Evolutionary conservation across 306 rosid species (phyloP).

Genomic region (Quercus cerris): DNA sequence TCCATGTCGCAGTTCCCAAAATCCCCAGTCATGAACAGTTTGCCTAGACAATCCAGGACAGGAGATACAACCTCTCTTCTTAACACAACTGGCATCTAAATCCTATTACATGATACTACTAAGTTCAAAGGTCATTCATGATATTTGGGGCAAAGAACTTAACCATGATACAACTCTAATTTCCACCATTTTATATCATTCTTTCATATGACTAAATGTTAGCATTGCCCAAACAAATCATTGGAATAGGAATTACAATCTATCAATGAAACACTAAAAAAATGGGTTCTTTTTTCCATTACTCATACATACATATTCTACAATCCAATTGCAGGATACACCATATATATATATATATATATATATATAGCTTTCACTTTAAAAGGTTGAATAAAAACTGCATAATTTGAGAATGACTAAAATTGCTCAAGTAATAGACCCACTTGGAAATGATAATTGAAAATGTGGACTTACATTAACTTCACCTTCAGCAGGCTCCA

Average conservation of each 20-base stretch:
- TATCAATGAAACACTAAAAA: background rate
- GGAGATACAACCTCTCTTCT: background rate
- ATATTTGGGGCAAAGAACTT: background rate
- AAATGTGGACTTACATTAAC: constrained; percentile 47
- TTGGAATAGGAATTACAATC: background rate
- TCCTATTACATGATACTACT: background rate
- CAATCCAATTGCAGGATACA: background rate
- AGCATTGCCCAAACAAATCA: background rate
- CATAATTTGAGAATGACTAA: background rate
- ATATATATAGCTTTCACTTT: background rate
- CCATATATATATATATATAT: background rate
- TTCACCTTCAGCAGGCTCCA: constrained; percentile 80
- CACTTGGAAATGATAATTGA: background rate
- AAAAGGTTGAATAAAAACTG: background rate
- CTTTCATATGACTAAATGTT: background rate
- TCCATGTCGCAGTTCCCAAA: background rate
- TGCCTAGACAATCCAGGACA: too few relatives aligned
- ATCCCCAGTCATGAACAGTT: too few relatives aligned
- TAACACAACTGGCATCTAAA: background rate
- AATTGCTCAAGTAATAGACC: background rate
- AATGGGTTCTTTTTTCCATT: background rate
- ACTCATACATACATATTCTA: background rate
- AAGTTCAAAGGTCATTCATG: background rate
- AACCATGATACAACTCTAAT: background rate
- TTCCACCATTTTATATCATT: background rate